Conservation (phyloP, 2,329 filamentous ascomycete species). For the Arthrobotrys conoides region DNA sequence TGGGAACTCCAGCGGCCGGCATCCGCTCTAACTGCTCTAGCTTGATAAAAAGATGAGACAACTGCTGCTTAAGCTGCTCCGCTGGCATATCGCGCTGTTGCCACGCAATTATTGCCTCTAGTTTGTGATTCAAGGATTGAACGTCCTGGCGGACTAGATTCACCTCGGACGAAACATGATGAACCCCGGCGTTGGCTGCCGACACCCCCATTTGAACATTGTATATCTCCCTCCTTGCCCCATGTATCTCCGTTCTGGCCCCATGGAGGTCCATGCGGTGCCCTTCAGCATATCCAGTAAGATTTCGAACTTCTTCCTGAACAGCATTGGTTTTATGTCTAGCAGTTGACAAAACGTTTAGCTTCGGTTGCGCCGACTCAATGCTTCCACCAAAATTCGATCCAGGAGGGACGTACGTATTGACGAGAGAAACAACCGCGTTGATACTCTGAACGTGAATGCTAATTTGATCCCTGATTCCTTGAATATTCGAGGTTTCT, state of each 20-base stretch:
- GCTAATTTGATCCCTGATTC: constrained; percentile 59
- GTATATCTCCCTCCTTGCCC: constrained; percentile 43
- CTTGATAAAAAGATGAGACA: constrained; percentile 47
- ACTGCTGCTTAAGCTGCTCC: constrained; percentile 35
- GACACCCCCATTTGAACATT: constrained; percentile 49
- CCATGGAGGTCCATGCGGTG: constrained; percentile 44
- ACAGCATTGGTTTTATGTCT: constrained; percentile 47
- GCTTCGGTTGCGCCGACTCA: constrained; percentile 14
- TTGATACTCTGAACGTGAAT: constrained; percentile 60
- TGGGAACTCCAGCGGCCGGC: constrained; percentile 1
- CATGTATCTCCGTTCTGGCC: constrained; percentile 37
- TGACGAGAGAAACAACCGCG: constrained; percentile 57
- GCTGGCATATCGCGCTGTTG: constrained; percentile 57
- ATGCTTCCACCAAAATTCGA: constrained; percentile 5
- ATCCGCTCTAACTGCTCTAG: constrained; percentile 50
- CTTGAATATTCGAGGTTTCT: constrained; percentile 54
- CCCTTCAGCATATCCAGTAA: constrained; percentile 41
- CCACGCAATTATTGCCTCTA: constrained; percentile 56
- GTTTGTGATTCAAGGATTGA: constrained; percentile 46
- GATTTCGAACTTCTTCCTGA: constrained; percentile 40
- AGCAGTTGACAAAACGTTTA: constrained; percentile 8
- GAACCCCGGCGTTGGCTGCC: constrained; percentile 33
- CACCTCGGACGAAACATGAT: constrained; percentile 42
- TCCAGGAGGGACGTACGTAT: constrained; percentile 51
- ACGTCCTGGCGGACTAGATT: constrained; percentile 49